phyloP scores from a whole-genome alignment of 768 basidiomycete genomes.

The Mrakia gelida region DNA sequence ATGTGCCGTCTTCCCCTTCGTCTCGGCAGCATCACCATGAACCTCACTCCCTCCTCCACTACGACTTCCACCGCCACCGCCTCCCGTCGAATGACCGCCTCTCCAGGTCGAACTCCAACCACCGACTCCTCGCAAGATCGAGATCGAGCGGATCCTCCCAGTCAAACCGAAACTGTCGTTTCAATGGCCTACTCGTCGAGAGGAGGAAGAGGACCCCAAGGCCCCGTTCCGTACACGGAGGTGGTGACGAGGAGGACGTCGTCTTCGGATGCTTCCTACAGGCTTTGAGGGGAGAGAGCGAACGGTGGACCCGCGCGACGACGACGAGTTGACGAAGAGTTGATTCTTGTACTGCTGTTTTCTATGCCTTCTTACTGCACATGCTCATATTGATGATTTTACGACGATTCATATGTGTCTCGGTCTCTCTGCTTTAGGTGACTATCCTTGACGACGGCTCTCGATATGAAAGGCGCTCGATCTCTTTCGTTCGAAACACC shows the following conservation, averaged over 20 bases:
- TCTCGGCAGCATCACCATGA: background rate
- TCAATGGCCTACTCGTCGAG: background rate
- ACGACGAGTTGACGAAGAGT: no score
- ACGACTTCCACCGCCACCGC: background rate
- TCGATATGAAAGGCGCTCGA: no score
- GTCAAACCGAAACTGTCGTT: background rate
- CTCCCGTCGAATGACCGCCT: background rate
- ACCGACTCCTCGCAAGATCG: background rate
- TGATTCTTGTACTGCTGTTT: no score
- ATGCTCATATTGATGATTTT: no score
- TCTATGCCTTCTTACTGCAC: no score
- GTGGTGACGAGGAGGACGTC: background rate
- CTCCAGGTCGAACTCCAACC: background rate
- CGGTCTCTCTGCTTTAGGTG: no score
- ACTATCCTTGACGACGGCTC: no score
- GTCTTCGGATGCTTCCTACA: no score
- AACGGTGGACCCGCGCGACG: no score
- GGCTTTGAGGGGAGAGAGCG: no score
- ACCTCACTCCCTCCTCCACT: background rate
- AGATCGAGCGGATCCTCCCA: background rate
- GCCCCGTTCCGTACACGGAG: background rate
- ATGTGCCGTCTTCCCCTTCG: background rate
- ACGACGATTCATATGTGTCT: no score
- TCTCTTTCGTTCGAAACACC: no score
- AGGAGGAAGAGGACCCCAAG: background rate